phyloP scores from a whole-genome alignment of 2,329 filamentous ascomycete species.

The Penicillium sp. region DNA sequence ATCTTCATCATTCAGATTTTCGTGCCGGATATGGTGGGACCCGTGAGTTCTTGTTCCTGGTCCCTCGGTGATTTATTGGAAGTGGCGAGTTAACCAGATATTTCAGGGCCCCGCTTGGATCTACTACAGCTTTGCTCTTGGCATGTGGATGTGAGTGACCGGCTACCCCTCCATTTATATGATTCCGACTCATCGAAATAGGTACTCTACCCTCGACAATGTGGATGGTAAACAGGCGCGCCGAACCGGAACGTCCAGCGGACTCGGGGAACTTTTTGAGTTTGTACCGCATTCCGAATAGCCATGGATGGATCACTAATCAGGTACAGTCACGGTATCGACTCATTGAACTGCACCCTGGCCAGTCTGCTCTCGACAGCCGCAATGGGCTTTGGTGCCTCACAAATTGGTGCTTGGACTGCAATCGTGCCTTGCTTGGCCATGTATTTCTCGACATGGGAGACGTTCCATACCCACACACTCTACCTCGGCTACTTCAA shows the following conservation, averaged over 20 bases:
- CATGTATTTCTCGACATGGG: conserved; percentile 99
- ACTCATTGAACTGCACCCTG: conserved; percentile 94
- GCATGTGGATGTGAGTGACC: conserved; percentile 79
- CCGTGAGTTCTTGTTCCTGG: conserved; percentile 55
- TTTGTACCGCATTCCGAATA: conserved; percentile 37
- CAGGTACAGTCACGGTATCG: conserved; percentile 74
- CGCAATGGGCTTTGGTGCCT: conserved; percentile 85
- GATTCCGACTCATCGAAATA: conserved; percentile 17
- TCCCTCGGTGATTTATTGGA: background rate
- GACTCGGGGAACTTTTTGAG: conserved; percentile 94
- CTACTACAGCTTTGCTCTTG: conserved; percentile 92
- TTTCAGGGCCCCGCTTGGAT: conserved; percentile 79
- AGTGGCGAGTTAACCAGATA: conserved; percentile 12
- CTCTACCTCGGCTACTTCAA: conserved; percentile 96
- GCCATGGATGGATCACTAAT: conserved; percentile 23
- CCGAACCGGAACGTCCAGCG: conserved; percentile 90
- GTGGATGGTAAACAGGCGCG: conserved; percentile 97
- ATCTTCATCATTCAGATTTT: conserved; percentile 70
- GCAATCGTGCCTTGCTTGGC: conserved; percentile 86
- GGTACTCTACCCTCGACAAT: conserved; percentile 96
- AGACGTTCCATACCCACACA: conserved; percentile 98
- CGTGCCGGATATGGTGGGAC: conserved; percentile 87
- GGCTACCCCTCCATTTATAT: background rate
- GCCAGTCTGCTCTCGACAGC: conserved; percentile 87
- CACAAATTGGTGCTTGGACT: conserved; percentile 82